These are phyloP conservation scores for Saccharum spontaneum DNA, from an alignment of 176 grass and related monocot genomes.

Conservation along the genomic window DNA sequence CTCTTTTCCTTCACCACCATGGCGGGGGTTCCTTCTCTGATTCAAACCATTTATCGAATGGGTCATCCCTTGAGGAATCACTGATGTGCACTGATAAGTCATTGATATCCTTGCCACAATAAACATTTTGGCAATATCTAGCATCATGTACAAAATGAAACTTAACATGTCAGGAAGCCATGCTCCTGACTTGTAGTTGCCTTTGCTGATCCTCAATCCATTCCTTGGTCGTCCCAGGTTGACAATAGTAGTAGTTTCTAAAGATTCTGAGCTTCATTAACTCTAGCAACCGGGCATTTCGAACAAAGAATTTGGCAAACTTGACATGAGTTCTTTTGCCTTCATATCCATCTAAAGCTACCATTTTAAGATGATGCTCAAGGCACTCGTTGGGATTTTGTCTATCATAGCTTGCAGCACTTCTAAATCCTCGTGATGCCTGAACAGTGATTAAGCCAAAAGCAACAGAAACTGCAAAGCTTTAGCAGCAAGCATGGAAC, in stretches of 20 bases:
- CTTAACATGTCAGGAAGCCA: background rate
- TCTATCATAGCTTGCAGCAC: background rate
- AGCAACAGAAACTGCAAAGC: too few species aligned
- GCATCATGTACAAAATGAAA: background rate
- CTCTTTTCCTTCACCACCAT: too few species aligned
- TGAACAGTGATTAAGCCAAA: background rate
- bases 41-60: background rate
- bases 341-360: background rate
- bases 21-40: too few species aligned
- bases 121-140: too few species aligned
- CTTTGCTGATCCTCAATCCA: background rate
- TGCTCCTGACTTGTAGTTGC: background rate
- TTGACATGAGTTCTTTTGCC: background rate
- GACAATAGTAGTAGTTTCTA: background rate
- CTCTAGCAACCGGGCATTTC: slow-evolving; percentile 2
- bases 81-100: background rate
- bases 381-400: background rate
- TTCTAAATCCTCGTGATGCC: background rate
- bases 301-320: slow-evolving; percentile 15
- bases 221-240: background rate
- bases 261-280: background rate
- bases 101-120: background rate
- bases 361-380: background rate
- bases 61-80: background rate
- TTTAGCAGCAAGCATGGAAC: too few species aligned